phyloP scores from a whole-genome alignment of 495 filamentous ascomycete genomes.

The Letharia columbiana region DNA sequence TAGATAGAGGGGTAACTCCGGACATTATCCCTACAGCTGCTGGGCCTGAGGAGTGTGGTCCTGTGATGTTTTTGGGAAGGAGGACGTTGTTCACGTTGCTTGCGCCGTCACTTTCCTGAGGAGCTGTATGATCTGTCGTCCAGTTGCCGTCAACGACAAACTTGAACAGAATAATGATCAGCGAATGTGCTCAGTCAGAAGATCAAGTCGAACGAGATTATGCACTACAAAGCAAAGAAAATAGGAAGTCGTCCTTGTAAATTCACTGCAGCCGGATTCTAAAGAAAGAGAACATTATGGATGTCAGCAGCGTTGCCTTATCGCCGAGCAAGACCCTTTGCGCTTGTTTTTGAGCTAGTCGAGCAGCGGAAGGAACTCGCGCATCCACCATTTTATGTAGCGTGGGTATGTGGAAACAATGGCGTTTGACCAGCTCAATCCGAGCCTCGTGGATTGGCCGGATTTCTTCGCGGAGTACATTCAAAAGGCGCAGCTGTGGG shows the following conservation, averaged over 20 bases:
- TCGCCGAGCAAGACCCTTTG: constrained; percentile 12
- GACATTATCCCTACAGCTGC: constrained; percentile 49
- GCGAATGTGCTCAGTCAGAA: not conserved
- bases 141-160: constrained; percentile 89
- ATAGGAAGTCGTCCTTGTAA: not conserved
- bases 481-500: not conserved
- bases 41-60: constrained; percentile 29
- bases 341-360: constrained; percentile 14
- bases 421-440: not conserved
- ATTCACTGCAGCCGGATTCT: not conserved
- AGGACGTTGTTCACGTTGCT: constrained; percentile 88
- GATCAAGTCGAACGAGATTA: not conserved
- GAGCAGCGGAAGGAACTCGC: constrained; percentile 13
- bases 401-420: not conserved
- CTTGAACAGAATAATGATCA: constrained; percentile 35
- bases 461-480: not conserved
- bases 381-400: not conserved
- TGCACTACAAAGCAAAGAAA: not conserved
- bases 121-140: constrained; percentile 68
- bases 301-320: constrained; percentile 12
- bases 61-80: constrained; percentile 58
- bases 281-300: not conserved
- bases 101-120: constrained; percentile 66
- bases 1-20: constrained; percentile 61
- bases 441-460: not conserved